Percentiles rank a stretch among this genome's conserved stretches.
Evolutionary conservation across 2,329 filamentous ascomycete genomes (phyloP).

Genomic region (Claviceps humidiphila): DNA sequence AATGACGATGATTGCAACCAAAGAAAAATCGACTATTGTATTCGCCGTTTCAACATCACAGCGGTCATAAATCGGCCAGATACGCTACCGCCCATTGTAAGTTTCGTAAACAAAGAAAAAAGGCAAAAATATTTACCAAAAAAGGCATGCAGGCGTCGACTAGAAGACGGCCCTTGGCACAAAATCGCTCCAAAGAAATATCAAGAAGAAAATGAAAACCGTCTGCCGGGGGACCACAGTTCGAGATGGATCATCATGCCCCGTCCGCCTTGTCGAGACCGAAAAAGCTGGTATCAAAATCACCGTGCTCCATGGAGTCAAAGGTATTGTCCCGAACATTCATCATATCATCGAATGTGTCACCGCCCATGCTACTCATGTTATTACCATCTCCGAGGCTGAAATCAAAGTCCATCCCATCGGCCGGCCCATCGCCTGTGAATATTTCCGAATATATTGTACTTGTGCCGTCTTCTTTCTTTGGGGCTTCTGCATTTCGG

Average conservation of each 20-base stretch:
- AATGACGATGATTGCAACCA: no score
- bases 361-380: slow-evolving; percentile 12
- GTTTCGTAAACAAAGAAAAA: no score
- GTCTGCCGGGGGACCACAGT: neutral
- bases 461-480: slow-evolving; percentile 15
- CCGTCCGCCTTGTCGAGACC: slow-evolving; percentile 19
- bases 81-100: no score
- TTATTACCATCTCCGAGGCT: slow-evolving; percentile 13
- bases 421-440: slow-evolving; percentile 26
- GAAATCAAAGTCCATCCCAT: slow-evolving; percentile 24
- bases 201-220: neutral
- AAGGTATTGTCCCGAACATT: slow-evolving; percentile 27
- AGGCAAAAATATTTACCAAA: neutral
- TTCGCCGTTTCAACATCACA: no score
- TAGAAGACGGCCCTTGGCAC: no score
- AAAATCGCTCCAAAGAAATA: no score
- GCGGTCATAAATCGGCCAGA: no score
- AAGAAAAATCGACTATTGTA: no score
- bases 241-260: slow-evolving; percentile 3
- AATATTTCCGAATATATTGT: slow-evolving; percentile 33
- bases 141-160: neutral
- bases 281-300: slow-evolving; percentile 36
- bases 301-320: slow-evolving; percentile 28
- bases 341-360: slow-evolving; percentile 39
- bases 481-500: slow-evolving; percentile 11